Evolutionary conservation across 176 grass and related monocot genomes (phyloP).

Genomic region (Raddia guianensis): DNA sequence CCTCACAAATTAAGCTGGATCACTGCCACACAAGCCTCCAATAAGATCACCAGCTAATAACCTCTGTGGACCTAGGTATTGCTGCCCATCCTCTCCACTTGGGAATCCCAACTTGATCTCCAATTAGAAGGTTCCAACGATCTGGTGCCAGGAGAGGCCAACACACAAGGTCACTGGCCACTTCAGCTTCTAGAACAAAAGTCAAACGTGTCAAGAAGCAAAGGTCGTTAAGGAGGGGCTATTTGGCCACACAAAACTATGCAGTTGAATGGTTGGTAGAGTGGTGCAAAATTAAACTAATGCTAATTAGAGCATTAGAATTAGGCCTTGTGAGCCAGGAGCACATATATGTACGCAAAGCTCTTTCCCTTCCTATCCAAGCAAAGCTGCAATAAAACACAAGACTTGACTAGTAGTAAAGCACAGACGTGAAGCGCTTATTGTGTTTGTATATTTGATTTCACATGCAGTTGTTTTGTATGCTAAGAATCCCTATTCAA

Average conservation of each 20-base stretch:
- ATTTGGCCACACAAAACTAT: conserved; percentile 5
- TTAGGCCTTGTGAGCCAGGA: not conserved
- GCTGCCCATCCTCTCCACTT: not conserved
- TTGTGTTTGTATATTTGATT: conserved; percentile 19
- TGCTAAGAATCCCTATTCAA: not conserved
- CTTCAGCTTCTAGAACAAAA: conserved; percentile 21
- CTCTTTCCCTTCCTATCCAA: conserved; percentile 37
- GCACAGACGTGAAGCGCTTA: not conserved
- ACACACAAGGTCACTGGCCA: not conserved
- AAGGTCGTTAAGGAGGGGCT: not conserved
- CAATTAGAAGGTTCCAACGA: conserved; percentile 32
- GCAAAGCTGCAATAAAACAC: conserved; percentile 29
- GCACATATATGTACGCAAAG: not conserved
- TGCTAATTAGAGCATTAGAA: not conserved
- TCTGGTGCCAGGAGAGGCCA: not conserved
- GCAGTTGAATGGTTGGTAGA: conserved; percentile 23
- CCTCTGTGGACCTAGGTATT: not conserved
- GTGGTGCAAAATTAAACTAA: not conserved
- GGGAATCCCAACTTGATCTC: not conserved
- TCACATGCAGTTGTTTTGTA: conserved; percentile 15
- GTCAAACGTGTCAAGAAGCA: conserved; percentile 32
- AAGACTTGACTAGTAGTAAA: not conserved
- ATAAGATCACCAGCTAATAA: conserved; percentile 3
- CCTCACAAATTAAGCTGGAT: not conserved
- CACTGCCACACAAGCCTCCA: not conserved